phyloP scores from a whole-genome alignment of 192 early-diverging fungal genomes.

The Diversispora eburnea region DNA sequence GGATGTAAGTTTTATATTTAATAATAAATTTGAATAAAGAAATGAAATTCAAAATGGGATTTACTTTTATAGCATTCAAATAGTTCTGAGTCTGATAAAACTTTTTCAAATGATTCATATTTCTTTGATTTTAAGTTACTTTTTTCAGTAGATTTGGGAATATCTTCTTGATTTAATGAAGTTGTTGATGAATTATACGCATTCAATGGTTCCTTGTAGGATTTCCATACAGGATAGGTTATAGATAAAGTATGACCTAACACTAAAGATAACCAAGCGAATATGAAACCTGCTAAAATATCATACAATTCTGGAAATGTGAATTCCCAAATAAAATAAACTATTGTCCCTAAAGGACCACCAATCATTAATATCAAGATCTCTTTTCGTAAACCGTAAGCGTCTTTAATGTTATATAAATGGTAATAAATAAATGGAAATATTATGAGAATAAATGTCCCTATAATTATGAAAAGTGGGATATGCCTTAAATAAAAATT shows the following conservation, averaged over 20 bases:
- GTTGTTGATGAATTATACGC: background rate
- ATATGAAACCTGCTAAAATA: slow-evolving; percentile 21
- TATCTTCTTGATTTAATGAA: background rate
- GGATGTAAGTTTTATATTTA: background rate
- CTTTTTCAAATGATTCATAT: background rate
- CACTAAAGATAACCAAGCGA: slow-evolving; percentile 3
- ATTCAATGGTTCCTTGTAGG: background rate
- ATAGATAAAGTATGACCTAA: slow-evolving; percentile 23
- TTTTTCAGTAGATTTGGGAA: background rate
- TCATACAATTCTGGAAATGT: background rate
- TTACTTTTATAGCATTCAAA: slow-evolving; percentile 25
- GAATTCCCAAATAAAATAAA: slow-evolving; percentile 11
- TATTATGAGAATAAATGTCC: background rate
- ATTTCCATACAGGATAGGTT: slow-evolving; percentile 6
- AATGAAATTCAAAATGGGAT: background rate
- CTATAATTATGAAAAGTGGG: background rate
- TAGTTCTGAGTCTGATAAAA: slow-evolving; percentile 14
- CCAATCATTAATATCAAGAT: slow-evolving; percentile 1
- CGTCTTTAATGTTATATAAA: slow-evolving; percentile 13
- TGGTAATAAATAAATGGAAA: slow-evolving; percentile 5
- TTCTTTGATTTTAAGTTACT: background rate
- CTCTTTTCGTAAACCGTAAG: slow-evolving; percentile 23
- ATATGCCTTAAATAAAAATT: background rate
- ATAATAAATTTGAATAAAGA: background rate
- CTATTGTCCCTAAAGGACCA: background rate